Base-by-base conservation (phyloP, 139 green algal species). In the Closterium sp. region DNA sequence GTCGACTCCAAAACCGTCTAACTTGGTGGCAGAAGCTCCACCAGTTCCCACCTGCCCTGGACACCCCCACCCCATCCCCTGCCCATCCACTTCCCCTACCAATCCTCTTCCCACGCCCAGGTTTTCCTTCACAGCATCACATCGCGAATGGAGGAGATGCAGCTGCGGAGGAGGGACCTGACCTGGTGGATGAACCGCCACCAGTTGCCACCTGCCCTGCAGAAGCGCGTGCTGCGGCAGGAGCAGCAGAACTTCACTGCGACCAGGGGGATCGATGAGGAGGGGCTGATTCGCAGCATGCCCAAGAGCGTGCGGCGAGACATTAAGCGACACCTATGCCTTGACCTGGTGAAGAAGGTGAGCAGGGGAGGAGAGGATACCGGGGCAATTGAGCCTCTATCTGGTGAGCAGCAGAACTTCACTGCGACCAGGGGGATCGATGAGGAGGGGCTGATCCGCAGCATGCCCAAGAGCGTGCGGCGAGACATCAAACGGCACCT, bases 401-500 rank as follows among this genome's bases (percentile, higher is more conserved):
- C 34, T 42, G 34, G 34, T 42, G 1, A 42, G 86, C 45, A 85
- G 86, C 31, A 92, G 30, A 45, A 92, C 28, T 93, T 28, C 27
- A 84, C 31, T 27, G 90, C 90, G 5, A 93, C 90, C 4, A 29
- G 90, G 30, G 91, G 91, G 24, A 86, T 93, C 29, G 88, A 93
- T 19, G 88, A 93, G 89, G 91, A 92, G 91, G 31, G 11, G 87
- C 28, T 93, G 88, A 32, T 93, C 7, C 11, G 29, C 13, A 84
- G 31, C 24, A 21, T 93, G 31, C 91, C 91, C 87, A 38, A 5
- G 88, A 32, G 32, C 27, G 0, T 93, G 87, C 89, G 91, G 88
- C 89, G 91, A 27, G 91, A 93, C 22, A 93, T 93, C 87, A 93
- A 93, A 28, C 91, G 91, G 13, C 87, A 93, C 31, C 91, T 93